A percentile compares a stretch with the other conserved stretches of the same genome.
phyloP scores from a whole-genome alignment of 306 rosid genomes.

The Fagus sylvatica region DNA sequence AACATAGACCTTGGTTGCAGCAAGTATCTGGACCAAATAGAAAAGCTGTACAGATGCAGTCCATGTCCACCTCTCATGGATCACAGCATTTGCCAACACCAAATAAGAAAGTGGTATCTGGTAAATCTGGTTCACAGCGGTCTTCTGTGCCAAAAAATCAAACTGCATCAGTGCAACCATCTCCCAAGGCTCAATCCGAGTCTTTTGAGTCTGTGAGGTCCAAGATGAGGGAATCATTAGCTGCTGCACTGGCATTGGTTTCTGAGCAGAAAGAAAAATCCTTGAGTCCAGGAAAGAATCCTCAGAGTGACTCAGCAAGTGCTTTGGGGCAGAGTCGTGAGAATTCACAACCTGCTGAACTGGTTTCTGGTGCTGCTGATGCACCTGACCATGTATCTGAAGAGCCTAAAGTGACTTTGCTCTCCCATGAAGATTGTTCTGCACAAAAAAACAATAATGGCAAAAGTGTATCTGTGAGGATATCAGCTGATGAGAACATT shows the following conservation, averaged over 20 bases:
- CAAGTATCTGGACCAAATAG: slow-evolving; percentile 46
- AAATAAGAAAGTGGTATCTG: slow-evolving; percentile 59
- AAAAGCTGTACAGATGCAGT: slow-evolving; percentile 44
- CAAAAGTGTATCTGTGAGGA: slow-evolving; percentile 28
- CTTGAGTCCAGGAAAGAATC: slow-evolving; percentile 24
- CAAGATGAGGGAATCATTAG: slow-evolving; percentile 92
- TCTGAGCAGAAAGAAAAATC: slow-evolving; percentile 46
- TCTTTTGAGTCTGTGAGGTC: slow-evolving; percentile 85
- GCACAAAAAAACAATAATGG: slow-evolving; percentile 29
- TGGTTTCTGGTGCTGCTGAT: slow-evolving; percentile 30
- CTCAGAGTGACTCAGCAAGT: slow-evolving; percentile 32
- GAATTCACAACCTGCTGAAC: slow-evolving; percentile 29
- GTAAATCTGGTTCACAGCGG: slow-evolving; percentile 63
- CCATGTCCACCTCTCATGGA: slow-evolving; percentile 39
- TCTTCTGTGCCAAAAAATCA: slow-evolving; percentile 49
- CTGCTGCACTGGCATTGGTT: slow-evolving; percentile 76
- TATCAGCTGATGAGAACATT: slow-evolving; percentile 32
- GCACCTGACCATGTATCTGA: slow-evolving; percentile 32
- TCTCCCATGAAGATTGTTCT: slow-evolving; percentile 29
- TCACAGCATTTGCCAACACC: slow-evolving; percentile 33
- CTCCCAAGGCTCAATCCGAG: slow-evolving; percentile 59
- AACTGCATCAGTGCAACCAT: slow-evolving; percentile 42
- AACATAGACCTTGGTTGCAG: slow-evolving; percentile 78
- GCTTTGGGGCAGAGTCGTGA: slow-evolving; percentile 31
- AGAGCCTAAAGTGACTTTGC: slow-evolving; percentile 26